Conservation (phyloP, 2,329 filamentous ascomycete species). For the Dothidotthia symphoricarpi region DNA sequence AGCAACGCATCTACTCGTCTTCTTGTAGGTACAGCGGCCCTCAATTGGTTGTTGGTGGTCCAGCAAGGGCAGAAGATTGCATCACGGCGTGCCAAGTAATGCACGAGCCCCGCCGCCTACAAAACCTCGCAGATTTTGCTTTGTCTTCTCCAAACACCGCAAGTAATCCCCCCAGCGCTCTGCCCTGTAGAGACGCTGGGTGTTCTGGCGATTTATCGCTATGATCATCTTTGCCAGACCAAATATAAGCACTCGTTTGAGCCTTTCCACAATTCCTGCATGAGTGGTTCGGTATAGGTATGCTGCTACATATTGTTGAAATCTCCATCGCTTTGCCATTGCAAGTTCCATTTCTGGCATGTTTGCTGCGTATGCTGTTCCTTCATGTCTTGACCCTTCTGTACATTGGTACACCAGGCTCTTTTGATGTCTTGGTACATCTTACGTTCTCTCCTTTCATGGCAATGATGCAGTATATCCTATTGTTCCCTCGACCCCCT, state of each 20-base stretch:
- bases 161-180: slow-evolving; percentile 37
- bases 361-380: too few relatives aligned
- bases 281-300: slow-evolving; percentile 36
- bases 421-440: too few relatives aligned
- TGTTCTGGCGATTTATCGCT: slow-evolving; percentile 32
- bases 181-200: slow-evolving; percentile 31
- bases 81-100: slow-evolving; percentile 12
- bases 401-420: too few relatives aligned
- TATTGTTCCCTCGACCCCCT: too few relatives aligned
- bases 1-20: slow-evolving; percentile 33
- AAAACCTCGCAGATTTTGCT: slow-evolving; percentile 10
- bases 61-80: slow-evolving; percentile 9
- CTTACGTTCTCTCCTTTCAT: too few relatives aligned
- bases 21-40: slow-evolving; percentile 13
- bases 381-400: too few relatives aligned
- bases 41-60: slow-evolving; percentile 24
- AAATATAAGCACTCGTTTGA: slow-evolving; percentile 39
- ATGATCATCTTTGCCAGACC: slow-evolving; percentile 36
- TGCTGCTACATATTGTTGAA: slow-evolving; percentile 26
- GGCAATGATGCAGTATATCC: too few relatives aligned
- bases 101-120: slow-evolving; percentile 10
- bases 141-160: slow-evolving; percentile 27
- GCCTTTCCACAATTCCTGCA: slow-evolving; percentile 33
- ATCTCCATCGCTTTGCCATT: too few relatives aligned
- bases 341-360: too few relatives aligned